These are phyloP conservation scores for Nakaseomyces kungkrabaensis DNA, from an alignment of 1,139 yeast species.

Conservation along the genomic window DNA sequence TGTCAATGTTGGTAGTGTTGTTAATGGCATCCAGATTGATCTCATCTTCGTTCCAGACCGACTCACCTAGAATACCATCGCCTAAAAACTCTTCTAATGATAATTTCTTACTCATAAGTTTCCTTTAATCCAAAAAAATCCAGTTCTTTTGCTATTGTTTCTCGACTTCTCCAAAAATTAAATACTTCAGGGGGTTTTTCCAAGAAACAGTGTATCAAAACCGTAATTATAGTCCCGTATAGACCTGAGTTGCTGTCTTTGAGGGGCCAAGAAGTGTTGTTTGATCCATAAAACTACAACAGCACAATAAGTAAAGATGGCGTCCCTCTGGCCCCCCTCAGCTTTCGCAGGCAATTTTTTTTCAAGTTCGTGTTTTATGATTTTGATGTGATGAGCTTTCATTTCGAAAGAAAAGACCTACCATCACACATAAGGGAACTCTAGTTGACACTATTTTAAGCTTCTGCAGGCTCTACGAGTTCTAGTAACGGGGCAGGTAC, in stretches of 20 bases:
- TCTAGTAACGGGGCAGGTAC: no score
- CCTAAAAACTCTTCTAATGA: constrained; percentile 30
- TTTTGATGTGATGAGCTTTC: no score
- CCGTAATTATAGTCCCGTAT: no score
- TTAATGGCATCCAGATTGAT: constrained; percentile 22
- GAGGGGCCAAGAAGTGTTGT: no score
- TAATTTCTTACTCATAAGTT: constrained; percentile 17
- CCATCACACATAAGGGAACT: background rate
- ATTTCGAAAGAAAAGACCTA: background rate
- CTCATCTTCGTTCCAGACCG: constrained; percentile 29
- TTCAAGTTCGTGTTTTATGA: background rate
- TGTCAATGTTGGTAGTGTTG: constrained; percentile 21
- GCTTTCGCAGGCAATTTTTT: background rate
- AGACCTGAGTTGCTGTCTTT: no score
- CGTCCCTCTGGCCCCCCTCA: no score
- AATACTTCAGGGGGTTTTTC: no score
- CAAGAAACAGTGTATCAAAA: no score
- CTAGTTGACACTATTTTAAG: no score
- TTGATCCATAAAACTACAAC: background rate
- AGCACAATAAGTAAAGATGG: background rate
- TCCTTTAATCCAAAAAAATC: no score
- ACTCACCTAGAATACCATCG: constrained; percentile 27
- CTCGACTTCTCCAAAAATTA: background rate
- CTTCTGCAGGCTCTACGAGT: no score
- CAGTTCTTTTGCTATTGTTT: background rate